A percentile compares a stretch with the other conserved stretches of the same genome.
Conservation (phyloP, 1,139 yeast species). For the Candida sp. region DNA sequence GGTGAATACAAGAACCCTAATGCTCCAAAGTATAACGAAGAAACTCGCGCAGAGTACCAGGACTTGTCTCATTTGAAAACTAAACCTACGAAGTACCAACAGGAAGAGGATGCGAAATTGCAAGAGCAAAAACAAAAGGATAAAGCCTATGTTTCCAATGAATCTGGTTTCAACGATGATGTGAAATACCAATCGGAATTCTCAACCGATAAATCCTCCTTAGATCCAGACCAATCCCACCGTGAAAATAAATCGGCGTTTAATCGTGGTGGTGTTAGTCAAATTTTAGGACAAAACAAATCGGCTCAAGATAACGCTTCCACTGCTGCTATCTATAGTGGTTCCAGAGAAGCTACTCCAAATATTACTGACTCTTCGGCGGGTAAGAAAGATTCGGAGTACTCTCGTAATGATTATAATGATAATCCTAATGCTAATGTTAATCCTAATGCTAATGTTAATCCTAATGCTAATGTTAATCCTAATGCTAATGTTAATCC, state of each 20-base stretch:
- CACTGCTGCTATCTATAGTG: slow-evolving; percentile 15
- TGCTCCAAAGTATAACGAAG: slow-evolving; percentile 16
- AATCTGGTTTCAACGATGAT: slow-evolving; percentile 7
- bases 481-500: slow-evolving; percentile 6
- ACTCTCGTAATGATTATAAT: slow-evolving; percentile 5
- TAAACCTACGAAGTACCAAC: slow-evolving; percentile 23
- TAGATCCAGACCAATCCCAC: slow-evolving; percentile 25
- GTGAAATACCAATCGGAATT: slow-evolving; percentile 3
- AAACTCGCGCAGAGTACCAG: slow-evolving; percentile 17
- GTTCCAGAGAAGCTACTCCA: slow-evolving; percentile 9
- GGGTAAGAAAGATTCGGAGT: slow-evolving; percentile 3
- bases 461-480: slow-evolving; percentile 6
- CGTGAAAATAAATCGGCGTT: slow-evolving; percentile 27
- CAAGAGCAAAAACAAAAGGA: slow-evolving; percentile 12
- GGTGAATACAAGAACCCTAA: slow-evolving; percentile 17
- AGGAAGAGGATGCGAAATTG: slow-evolving; percentile 12
- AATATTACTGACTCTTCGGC: background rate
- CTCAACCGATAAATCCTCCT: slow-evolving; percentile 3
- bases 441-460: slow-evolving; percentile 6
- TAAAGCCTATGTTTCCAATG: slow-evolving; percentile 13
- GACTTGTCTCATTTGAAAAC: slow-evolving; percentile 25
- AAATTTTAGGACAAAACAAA: slow-evolving; percentile 10
- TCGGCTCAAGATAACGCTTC: slow-evolving; percentile 12
- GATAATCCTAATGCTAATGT: background rate
- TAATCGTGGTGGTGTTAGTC: slow-evolving; percentile 22